Evolutionary conservation across 768 basidiomycete genomes (phyloP).

Genomic region (Filobasidium floriforme): DNA sequence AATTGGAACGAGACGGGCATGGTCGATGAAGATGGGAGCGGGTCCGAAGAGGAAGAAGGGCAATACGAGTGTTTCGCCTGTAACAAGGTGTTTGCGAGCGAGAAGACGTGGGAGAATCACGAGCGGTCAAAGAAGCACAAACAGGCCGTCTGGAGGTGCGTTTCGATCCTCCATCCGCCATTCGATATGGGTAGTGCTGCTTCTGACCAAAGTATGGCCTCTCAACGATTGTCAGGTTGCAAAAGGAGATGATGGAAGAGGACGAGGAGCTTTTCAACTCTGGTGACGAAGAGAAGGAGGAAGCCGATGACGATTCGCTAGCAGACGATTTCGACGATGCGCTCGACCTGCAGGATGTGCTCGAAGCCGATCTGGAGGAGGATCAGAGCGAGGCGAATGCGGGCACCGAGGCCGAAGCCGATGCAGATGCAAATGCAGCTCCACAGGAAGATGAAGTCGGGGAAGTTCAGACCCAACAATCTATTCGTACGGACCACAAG

Average conservation of each 20-base stretch:
- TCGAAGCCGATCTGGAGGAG: slow-evolving; percentile 8
- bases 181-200: background rate
- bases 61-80: slow-evolving; percentile 71
- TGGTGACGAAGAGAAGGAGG: slow-evolving; percentile 37
- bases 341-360: slow-evolving; percentile 9
- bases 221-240: slow-evolving; percentile 47
- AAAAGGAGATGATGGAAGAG: slow-evolving; percentile 68
- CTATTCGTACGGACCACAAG: background rate
- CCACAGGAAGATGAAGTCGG: too few species aligned
- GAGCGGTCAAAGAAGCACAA: slow-evolving; percentile 91
- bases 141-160: slow-evolving; percentile 67
- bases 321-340: background rate
- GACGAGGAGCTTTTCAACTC: slow-evolving; percentile 53
- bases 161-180: background rate
- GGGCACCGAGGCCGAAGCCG: too few species aligned
- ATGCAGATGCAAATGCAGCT: too few species aligned
- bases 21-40: slow-evolving; percentile 30
- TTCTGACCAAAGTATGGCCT: background rate
- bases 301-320: slow-evolving; percentile 3
- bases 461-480: too few species aligned
- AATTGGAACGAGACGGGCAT: slow-evolving; percentile 19
- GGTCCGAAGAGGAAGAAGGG: slow-evolving; percentile 26
- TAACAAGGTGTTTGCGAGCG: slow-evolving; percentile 75
- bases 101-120: slow-evolving; percentile 92
- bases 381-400: too few species aligned